These are phyloP conservation scores for Alternaria triticina DNA, from an alignment of 2,329 filamentous ascomycete genomes.

Conservation along the genomic window DNA sequence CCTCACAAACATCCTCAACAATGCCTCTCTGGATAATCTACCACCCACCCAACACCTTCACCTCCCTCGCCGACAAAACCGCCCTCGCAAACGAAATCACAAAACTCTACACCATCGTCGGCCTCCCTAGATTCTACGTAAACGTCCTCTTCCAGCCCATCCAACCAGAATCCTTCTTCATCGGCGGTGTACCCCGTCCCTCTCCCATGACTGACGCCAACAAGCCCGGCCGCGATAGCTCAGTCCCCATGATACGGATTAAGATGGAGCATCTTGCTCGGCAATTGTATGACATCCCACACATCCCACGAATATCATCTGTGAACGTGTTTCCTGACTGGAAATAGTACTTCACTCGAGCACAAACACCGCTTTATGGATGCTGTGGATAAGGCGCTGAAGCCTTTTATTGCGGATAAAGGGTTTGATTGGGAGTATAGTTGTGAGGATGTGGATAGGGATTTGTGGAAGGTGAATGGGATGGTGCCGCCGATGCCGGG, in stretches of 20 bases:
- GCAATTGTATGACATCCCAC: too few relatives aligned
- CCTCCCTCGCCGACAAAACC: constrained; percentile 30
- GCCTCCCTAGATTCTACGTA: constrained; percentile 55
- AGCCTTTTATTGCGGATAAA: constrained; percentile 50
- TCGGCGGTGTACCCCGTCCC: constrained; percentile 38
- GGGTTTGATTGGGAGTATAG: constrained; percentile 56
- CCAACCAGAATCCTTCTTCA: constrained; percentile 29
- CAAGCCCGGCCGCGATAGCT: background rate
- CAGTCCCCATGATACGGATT: constrained; percentile 48
- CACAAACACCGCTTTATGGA: constrained; percentile 15
- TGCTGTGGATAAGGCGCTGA: constrained; percentile 43
- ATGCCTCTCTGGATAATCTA: constrained; percentile 56
- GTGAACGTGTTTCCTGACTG: too few relatives aligned
- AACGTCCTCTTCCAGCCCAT: constrained; percentile 50
- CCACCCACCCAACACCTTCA: constrained; percentile 49
- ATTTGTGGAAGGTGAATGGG: constrained; percentile 55
- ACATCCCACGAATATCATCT: too few relatives aligned
- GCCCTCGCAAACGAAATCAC: constrained; percentile 48
- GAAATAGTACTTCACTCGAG: background rate
- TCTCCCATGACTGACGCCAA: background rate
- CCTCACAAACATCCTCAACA: background rate
- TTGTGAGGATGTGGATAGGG: constrained; percentile 52
- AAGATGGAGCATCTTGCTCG: constrained; percentile 44
- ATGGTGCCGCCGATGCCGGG: constrained; percentile 45
- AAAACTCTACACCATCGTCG: constrained; percentile 46